These are phyloP conservation scores for Aspergillus fischeri DNA, from an alignment of 2,329 filamentous ascomycete genomes.

Conservation along the genomic window DNA sequence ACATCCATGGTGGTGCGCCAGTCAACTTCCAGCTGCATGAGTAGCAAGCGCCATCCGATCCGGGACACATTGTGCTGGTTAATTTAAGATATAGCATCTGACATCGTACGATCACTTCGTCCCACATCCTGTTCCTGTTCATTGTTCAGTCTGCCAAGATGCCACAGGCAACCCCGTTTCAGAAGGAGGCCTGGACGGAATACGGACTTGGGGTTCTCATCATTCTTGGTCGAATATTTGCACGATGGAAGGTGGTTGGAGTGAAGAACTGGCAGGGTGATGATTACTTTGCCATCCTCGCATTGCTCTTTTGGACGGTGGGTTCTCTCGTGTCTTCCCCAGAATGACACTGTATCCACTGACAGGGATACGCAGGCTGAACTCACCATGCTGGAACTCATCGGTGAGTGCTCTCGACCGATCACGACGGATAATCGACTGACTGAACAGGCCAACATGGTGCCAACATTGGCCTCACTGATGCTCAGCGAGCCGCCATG, in stretches of 20 bases:
- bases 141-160: not conserved
- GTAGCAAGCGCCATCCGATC: not conserved
- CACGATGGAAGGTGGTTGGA: constrained; percentile 38
- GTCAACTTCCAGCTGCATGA: not conserved
- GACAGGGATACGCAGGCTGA: constrained; percentile 9
- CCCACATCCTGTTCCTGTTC: not conserved
- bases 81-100: not conserved
- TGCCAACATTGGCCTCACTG: constrained; percentile 36
- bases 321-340: not conserved
- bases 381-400: constrained; percentile 18
- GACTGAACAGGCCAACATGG: constrained; percentile 32
- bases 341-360: not conserved
- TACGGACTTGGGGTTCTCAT: constrained; percentile 39
- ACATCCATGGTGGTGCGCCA: not conserved
- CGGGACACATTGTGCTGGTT: not conserved
- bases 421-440: not conserved
- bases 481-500: constrained; percentile 29
- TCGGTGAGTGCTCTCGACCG: constrained; percentile 9
- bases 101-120: not conserved
- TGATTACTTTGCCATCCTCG: constrained; percentile 39
- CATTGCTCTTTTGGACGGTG: constrained; percentile 39
- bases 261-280: constrained; percentile 42
- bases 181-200: constrained; percentile 44
- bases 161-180: constrained; percentile 34
- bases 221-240: constrained; percentile 38